Base-by-base conservation (phyloP, 768 basidiomycete genomes). In the Serpula lacrymans region DNA sequence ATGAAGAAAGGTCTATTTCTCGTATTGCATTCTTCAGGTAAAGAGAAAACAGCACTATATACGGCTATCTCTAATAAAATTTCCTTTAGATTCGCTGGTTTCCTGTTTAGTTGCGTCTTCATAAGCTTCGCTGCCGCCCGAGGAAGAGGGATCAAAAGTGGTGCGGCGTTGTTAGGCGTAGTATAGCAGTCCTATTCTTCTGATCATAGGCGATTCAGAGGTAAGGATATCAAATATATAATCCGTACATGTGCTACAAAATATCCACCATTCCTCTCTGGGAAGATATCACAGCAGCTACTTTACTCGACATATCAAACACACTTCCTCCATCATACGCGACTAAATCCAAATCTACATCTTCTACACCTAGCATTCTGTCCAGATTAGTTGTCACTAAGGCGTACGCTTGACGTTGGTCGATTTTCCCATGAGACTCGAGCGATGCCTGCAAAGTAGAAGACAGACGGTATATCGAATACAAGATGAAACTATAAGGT, bases 21-120 rank as follows among this genome's bases (percentile, higher is more conserved):
- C 77, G 88, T 11, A 72, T 88, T 37, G 88, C 89, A 22, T 92
- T 92, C 69, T 91, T 91, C 62, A 77, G 89, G 88, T 86, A 59
- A 33, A 53, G 38, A 41, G 41, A 39, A n/a, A n/a, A n/a, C n/a
- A n/a, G n/a, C n/a, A n/a, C n/a, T n/a, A n/a, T n/a, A n/a, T n/a
- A n/a, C 37, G 21, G 22, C 32, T 18, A 23, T 36, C 28, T 39
- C 37, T 14, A 39, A 14, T 31, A 14, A 36, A 29, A 9, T 25
- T 37, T 22, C 18, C 13, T 14, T 25, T 30, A 91, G 88, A 43
- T 92, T 92, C 58, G 70, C 85, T 2, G 89, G 88, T 2, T 92
- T 89, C 54, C 54, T 92, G 37, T 60, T 92, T 32, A 91, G 89
- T 57, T 90, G 88, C 54, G 68, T 90, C 34, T 81, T 74, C 4